Evolutionary conservation across 2,329 filamentous ascomycete genomes (phyloP), one percentile per base, ranked within the genome.

Genomic region (Arthrobotrys pseudoclavata): DNA sequence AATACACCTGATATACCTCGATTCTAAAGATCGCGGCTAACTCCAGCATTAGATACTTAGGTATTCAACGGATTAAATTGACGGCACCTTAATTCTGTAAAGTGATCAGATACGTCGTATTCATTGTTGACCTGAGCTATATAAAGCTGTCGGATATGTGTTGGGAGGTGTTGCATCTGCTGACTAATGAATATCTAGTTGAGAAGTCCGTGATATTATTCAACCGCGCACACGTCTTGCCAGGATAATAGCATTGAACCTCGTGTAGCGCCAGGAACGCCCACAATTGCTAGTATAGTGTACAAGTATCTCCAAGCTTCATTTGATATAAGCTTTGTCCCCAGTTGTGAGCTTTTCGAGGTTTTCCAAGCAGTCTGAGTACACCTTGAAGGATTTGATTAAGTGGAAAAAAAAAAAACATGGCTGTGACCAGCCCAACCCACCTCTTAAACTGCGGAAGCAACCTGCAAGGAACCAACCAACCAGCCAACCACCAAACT

Each of bases 401-500:
- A 18, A 55, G 22, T 22, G 37, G 37, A 57, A 57, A 69, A 69
- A 76, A 76, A 69, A 67, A 62, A 37, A 67, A 22, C 53, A 29
- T 37, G 24, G 26, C 69, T 60, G 50, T 53, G 62, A 55, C 10
- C 3, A 29, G 37, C 64, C 55, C n/a, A 64, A 34, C 48, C 71
- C 61, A 55, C 66, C 53, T 60, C 12, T 60, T 42, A 69, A 53
- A 34, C 71, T 20, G 62, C 22, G 13, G 57, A 74, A 53, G 29
- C 26, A 71, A 63, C 60, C 71, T 76, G 71, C 64, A 69, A 76
- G 71, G 64, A 69, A 69, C 64, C 62, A 62, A 50, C 31, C 61
- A 64, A 24, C 42, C 61, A 64, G 61, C 61, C 61, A 64, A 52
- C 61, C 61, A 66, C 45, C 61, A 48, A 66, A 52, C 61, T 52